Evolutionary conservation across 805 yeast genomes (phyloP).

Genomic region (Debaryomyces hansenii): DNA sequence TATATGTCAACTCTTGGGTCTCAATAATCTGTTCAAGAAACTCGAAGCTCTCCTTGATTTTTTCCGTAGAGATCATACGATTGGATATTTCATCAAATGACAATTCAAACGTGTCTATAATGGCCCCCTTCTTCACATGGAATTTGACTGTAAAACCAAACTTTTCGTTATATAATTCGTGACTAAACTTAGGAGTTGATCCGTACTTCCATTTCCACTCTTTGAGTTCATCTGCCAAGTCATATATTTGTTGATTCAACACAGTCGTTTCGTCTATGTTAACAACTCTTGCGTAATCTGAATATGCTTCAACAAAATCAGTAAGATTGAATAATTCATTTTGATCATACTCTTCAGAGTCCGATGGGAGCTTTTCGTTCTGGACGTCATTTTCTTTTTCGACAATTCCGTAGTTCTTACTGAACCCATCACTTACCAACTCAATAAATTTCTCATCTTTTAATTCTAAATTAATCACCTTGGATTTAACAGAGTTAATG

Average conservation of each 20-base stretch:
- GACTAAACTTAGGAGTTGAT: constrained; percentile 71
- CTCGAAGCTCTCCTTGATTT: constrained; percentile 29
- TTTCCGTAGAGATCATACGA: constrained; percentile 5
- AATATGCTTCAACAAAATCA: constrained; percentile 24
- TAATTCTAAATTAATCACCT: constrained; percentile 67
- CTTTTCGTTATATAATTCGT: constrained; percentile 41
- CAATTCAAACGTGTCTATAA: constrained; percentile 21
- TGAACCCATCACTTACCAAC: constrained; percentile 43
- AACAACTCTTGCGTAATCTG: constrained; percentile 12
- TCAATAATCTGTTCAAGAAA: constrained; percentile 28
- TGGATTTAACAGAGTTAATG: constrained; percentile 77
- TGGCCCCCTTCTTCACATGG: constrained; percentile 47
- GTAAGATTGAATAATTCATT: constrained; percentile 34
- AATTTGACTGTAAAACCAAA: constrained; percentile 33
- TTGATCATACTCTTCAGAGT: constrained; percentile 23
- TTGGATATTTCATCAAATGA: constrained; percentile 6
- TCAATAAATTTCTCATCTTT: constrained; percentile 46
- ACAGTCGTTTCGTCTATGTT: constrained; percentile 24
- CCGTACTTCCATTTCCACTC: constrained; percentile 79
- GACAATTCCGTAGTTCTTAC: constrained; percentile 24
- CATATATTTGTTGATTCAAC: constrained; percentile 39
- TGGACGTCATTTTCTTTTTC: neutral
- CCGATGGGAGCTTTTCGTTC: neutral
- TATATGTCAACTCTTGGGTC: constrained; percentile 33
- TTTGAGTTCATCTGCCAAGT: constrained; percentile 41